These are phyloP conservation scores for Sporothrix inflata DNA, from an alignment of 2,329 filamentous ascomycete species.

Conservation along the genomic window DNA sequence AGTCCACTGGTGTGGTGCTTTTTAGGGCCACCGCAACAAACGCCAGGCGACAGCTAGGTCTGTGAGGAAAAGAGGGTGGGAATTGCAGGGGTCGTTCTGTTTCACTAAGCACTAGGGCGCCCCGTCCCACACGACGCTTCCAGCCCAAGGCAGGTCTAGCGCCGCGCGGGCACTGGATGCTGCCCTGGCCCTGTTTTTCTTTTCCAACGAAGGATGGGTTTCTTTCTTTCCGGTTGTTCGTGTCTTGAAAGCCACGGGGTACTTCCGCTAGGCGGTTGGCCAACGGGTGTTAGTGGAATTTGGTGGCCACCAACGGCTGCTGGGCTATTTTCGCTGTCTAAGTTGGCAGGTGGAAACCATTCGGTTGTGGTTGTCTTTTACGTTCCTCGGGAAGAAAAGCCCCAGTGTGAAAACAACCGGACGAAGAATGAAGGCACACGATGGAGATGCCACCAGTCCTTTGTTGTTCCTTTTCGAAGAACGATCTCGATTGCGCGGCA, in stretches of 20 bases:
- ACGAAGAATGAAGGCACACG: neutral
- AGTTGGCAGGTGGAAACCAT: slow-evolving; percentile 14
- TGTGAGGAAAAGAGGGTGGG: slow-evolving; percentile 42
- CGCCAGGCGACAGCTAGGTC: slow-evolving; percentile 29
- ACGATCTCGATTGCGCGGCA: neutral
- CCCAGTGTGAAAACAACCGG: neutral
- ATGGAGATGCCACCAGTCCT: neutral
- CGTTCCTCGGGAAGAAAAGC: neutral
- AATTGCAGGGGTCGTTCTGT: slow-evolving; percentile 56
- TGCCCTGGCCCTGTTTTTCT: neutral
- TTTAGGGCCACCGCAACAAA: slow-evolving; percentile 11
- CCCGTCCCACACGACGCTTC: slow-evolving; percentile 27
- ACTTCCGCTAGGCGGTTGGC: slow-evolving; percentile 25
- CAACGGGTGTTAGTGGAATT: slow-evolving; percentile 24
- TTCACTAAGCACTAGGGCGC: slow-evolving; percentile 48
- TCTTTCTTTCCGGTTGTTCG: neutral
- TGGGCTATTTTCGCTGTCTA: neutral
- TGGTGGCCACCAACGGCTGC: slow-evolving; percentile 13
- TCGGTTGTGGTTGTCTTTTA: neutral
- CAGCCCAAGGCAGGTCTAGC: slow-evolving; percentile 27
- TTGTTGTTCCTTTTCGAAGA: neutral
- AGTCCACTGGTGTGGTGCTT: neutral
- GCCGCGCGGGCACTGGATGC: slow-evolving; percentile 23
- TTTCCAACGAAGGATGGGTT: neutral
- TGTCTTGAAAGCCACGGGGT: neutral